Evolutionary conservation across 169 alveolate species (phyloP).

Genomic region (Cyclospora cayetanensis): DNA sequence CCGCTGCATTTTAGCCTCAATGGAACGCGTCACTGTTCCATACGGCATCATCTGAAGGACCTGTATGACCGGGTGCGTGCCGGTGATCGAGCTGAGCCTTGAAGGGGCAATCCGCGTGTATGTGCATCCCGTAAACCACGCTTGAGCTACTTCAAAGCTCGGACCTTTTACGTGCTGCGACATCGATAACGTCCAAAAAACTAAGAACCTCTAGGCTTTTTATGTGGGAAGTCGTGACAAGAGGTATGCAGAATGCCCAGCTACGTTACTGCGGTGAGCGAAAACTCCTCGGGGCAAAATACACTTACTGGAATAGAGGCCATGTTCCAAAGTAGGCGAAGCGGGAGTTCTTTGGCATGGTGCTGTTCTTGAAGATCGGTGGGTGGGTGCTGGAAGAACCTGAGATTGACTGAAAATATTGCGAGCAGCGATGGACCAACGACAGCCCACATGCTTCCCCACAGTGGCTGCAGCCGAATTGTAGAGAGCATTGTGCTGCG

Average conservation of each 20-base stretch:
- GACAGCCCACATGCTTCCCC: slow-evolving; percentile 47
- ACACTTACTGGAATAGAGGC: slow-evolving; percentile 19
- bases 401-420: slow-evolving; percentile 9
- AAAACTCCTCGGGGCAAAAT: too few relatives aligned
- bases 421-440: slow-evolving; percentile 23
- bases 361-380: background rate
- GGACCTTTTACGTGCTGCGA: slow-evolving; percentile 29
- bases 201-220: too few relatives aligned
- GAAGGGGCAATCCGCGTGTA: slow-evolving; percentile 62
- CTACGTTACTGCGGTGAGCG: too few relatives aligned
- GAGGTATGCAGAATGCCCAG: too few relatives aligned
- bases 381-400: slow-evolving; percentile 39
- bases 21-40: slow-evolving; percentile 3
- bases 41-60: slow-evolving; percentile 33
- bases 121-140: slow-evolving; percentile 68
- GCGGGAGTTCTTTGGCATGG: background rate
- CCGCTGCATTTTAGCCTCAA: slow-evolving; percentile 57
- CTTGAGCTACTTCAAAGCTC: slow-evolving; percentile 19
- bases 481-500: slow-evolving; percentile 53
- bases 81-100: slow-evolving; percentile 8
- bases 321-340: slow-evolving; percentile 44
- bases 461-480: slow-evolving; percentile 30
- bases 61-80: slow-evolving; percentile 33
- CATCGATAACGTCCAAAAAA: too few relatives aligned
- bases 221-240: too few relatives aligned